phyloP scores from a whole-genome alignment of 805 yeast genomes.

The Maudiozyma turicensis region DNA sequence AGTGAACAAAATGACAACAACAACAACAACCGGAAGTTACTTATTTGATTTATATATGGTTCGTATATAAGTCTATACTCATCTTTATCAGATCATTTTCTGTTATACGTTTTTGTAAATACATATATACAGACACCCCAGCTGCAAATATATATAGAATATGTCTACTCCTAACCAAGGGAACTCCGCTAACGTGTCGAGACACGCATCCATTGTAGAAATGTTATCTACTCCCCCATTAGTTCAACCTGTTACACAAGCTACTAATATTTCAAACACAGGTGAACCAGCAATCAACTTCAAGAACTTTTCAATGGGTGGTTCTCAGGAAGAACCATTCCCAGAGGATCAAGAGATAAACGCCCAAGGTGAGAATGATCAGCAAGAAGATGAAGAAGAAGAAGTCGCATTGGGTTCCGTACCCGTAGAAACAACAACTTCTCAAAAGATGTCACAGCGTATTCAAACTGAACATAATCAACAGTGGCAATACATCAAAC shows the following conservation, averaged over 20 bases:
- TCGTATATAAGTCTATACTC: neutral
- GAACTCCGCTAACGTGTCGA: slow-evolving; percentile 15
- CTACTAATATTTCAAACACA: neutral
- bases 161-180: neutral
- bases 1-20: neutral
- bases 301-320: slow-evolving; percentile 1
- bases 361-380: neutral
- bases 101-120: neutral
- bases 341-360: neutral
- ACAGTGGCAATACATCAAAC: slow-evolving; percentile 63
- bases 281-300: neutral
- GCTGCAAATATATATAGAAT: neutral
- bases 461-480: slow-evolving; percentile 18
- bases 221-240: slow-evolving; percentile 70
- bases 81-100: too few relatives aligned
- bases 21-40: neutral
- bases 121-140: neutral
- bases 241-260: neutral
- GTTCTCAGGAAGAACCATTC: neutral
- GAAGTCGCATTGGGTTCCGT: slow-evolving; percentile 1
- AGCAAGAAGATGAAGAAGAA: neutral
- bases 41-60: neutral
- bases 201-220: slow-evolving; percentile 66
- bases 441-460: slow-evolving; percentile 6
- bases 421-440: slow-evolving; percentile 11